These are phyloP conservation scores for Arthrobotrys conoides DNA, from an alignment of 2,329 filamentous ascomycete species.

Conservation along the genomic window DNA sequence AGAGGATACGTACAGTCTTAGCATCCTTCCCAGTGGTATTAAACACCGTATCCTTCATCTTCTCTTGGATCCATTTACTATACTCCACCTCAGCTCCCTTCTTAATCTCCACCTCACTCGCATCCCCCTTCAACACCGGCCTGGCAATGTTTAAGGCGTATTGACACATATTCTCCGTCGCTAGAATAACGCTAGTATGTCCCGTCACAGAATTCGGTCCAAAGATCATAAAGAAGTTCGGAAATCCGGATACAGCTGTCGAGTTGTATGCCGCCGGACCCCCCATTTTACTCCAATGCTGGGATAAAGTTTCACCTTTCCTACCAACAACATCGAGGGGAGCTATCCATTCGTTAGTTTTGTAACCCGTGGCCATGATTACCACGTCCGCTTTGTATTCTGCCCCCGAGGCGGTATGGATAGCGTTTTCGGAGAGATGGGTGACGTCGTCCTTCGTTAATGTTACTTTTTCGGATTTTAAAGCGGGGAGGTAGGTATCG, in stretches of 20 bases:
- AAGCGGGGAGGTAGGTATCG: slow-evolving; percentile 71
- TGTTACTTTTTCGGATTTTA: slow-evolving; percentile 72
- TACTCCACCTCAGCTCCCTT: slow-evolving; percentile 70
- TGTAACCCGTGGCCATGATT: slow-evolving; percentile 75
- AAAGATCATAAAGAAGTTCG: slow-evolving; percentile 75
- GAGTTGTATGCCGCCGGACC: slow-evolving; percentile 76
- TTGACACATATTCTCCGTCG: slow-evolving; percentile 75
- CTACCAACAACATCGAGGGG: slow-evolving; percentile 72
- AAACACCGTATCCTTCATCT: slow-evolving; percentile 52
- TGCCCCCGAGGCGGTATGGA: slow-evolving; percentile 67
- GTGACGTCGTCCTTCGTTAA: slow-evolving; percentile 71
- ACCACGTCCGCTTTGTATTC: slow-evolving; percentile 73
- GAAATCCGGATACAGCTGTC: slow-evolving; percentile 74
- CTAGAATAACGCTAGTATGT: slow-evolving; percentile 74
- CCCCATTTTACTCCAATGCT: slow-evolving; percentile 74
- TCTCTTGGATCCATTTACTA: slow-evolving; percentile 69
- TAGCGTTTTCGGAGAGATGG: slow-evolving; percentile 69
- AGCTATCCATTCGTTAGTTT: slow-evolving; percentile 72
- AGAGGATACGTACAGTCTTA: slow-evolving; percentile 28
- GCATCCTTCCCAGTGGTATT: slow-evolving; percentile 11
- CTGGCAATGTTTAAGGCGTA: slow-evolving; percentile 74
- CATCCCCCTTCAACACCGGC: slow-evolving; percentile 70
- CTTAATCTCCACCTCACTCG: slow-evolving; percentile 70
- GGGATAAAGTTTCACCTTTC: slow-evolving; percentile 70
- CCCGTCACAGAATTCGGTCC: slow-evolving; percentile 76